Conservation (phyloP, 148 eudicot genomes). For the Cornus florida region DNA sequence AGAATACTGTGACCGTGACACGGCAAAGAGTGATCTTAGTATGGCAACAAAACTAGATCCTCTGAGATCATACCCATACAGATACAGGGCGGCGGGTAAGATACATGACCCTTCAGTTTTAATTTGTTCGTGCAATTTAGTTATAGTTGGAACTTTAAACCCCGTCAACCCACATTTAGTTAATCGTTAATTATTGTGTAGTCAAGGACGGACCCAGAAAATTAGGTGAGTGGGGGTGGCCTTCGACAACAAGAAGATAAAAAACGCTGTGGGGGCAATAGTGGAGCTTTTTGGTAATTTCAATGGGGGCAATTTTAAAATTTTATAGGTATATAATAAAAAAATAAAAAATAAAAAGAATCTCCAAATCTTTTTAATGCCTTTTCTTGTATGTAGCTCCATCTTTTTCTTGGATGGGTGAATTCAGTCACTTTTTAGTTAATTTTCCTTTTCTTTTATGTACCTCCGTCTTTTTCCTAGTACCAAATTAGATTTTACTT, state of each 20-base stretch:
- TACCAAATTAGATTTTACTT: neutral
- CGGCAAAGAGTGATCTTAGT: slow-evolving; percentile 73
- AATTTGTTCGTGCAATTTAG: neutral
- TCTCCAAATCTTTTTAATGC: too few species aligned
- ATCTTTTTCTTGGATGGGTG: slow-evolving; percentile 4
- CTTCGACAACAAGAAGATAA: too few species aligned
- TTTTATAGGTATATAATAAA: too few species aligned
- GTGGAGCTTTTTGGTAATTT: too few species aligned
- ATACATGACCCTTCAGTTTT: slow-evolving; percentile 10
- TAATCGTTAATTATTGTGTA: too few species aligned
- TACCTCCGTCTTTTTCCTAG: neutral
- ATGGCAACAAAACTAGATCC: slow-evolving; percentile 83
- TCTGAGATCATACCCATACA: slow-evolving; percentile 79
- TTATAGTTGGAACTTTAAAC: neutral
- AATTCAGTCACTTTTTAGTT: neutral
- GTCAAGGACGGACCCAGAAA: too few species aligned
- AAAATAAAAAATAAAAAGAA: too few species aligned
- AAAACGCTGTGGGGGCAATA: too few species aligned
- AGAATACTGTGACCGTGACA: slow-evolving; percentile 90
- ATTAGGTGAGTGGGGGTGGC: too few species aligned
- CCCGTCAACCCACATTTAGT: neutral
- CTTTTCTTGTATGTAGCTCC: too few species aligned
- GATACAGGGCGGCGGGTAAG: slow-evolving; percentile 93
- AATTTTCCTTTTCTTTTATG: neutral
- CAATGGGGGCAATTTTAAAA: too few species aligned